Evolutionary conservation across 192 early-diverging fungal species (phyloP).

Genomic region (Rhizophagus clarus): DNA sequence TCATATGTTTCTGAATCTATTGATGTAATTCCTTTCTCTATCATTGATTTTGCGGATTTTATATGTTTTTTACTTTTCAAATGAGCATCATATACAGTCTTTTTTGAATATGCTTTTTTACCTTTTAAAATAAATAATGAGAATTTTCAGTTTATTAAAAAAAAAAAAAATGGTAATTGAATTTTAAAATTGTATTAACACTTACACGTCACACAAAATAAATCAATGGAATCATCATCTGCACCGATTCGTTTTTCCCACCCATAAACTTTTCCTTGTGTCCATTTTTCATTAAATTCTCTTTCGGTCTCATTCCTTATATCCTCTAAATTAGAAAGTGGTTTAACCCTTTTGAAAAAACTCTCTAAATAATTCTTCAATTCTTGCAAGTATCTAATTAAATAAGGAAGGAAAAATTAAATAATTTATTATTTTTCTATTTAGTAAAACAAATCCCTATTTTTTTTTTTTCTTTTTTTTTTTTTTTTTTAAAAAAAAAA

Average conservation of each 20-base stretch:
- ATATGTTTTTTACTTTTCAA: slow-evolving; percentile 90
- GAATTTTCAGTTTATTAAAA: neutral
- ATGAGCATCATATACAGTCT: slow-evolving; percentile 84
- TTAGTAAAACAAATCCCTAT: too few species aligned
- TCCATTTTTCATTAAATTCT: slow-evolving; percentile 71
- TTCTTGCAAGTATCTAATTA: slow-evolving; percentile 60
- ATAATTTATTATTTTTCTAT: too few species aligned
- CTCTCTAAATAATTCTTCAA: slow-evolving; percentile 71
- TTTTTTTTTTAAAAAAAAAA: neutral
- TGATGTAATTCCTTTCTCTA: slow-evolving; percentile 32
- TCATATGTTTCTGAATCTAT: slow-evolving; percentile 35
- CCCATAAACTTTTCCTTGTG: slow-evolving; percentile 52
- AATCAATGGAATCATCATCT: slow-evolving; percentile 40
- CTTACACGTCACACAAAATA: slow-evolving; percentile 77
- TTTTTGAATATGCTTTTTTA: slow-evolving; percentile 80
- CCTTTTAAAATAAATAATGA: slow-evolving; percentile 40
- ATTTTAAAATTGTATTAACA: slow-evolving; percentile 10
- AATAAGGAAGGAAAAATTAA: neutral
- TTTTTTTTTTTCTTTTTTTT: too few species aligned
- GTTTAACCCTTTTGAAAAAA: slow-evolving; percentile 74
- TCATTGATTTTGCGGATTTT: slow-evolving; percentile 68
- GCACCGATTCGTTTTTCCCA: slow-evolving; percentile 58
- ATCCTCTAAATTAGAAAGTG: slow-evolving; percentile 69
- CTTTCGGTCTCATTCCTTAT: slow-evolving; percentile 49
- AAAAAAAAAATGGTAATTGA: neutral